Conservation (phyloP, 345 rosid genomes). For the Bretschneidera sinensis region DNA sequence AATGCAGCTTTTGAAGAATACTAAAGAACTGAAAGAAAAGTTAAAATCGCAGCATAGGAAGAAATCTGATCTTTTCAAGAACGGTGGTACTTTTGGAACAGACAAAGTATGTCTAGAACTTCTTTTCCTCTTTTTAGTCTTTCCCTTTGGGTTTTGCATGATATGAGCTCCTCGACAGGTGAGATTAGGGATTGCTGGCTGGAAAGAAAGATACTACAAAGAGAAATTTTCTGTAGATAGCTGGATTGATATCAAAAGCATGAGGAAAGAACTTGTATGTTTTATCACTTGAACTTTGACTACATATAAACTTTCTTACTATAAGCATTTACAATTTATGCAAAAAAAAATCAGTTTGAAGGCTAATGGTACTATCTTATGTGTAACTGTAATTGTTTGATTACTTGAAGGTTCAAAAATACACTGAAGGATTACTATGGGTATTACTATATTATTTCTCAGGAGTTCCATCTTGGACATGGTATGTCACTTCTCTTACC, state of each 20-base stretch:
- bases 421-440: conserved; percentile 26
- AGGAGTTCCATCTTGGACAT: conserved; percentile 27
- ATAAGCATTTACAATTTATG: background rate
- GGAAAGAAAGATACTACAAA: conserved; percentile 24
- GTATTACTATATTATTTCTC: conserved; percentile 21
- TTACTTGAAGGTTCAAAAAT: conserved; percentile 17
- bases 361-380: too few species aligned
- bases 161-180: conserved; percentile 7
- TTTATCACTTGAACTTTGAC: background rate
- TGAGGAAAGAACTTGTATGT: conserved; percentile 18
- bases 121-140: background rate
- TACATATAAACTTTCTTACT: background rate
- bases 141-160: too few species aligned
- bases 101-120: conserved; percentile 14
- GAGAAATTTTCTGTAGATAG: conserved; percentile 18
- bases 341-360: too few species aligned
- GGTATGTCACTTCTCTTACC: conserved; percentile 13
- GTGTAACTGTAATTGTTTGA: too few species aligned
- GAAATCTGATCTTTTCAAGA: conserved; percentile 16
- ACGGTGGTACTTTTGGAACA: background rate
- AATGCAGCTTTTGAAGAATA: conserved; percentile 10
- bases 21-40: conserved; percentile 20
- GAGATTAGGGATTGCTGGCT: conserved; percentile 15
- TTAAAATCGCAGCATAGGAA: conserved; percentile 10
- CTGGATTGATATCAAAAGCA: background rate